Base-by-base conservation (phyloP, 139 green algal genomes). In the Pleodorina starrii region DNA sequence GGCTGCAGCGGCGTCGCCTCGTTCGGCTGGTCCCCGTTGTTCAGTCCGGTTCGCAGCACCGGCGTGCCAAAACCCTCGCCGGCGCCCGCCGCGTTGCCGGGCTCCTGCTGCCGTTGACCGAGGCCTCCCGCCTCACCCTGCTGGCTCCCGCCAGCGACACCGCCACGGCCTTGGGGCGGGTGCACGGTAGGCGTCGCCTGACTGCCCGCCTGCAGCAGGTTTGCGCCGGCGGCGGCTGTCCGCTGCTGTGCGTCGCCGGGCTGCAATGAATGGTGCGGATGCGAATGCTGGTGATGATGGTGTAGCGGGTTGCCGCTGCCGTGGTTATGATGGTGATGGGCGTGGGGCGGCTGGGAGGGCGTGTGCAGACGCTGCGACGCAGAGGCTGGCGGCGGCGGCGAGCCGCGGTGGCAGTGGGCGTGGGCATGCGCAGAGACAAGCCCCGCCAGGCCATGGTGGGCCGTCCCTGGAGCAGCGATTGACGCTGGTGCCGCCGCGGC, bases 331-430 rank as follows among this genome's bases (percentile, higher is more conserved):
- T 42, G 27, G 27, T 76, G 54, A 19, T 54, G 36, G 17, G 35
- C 25, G 25, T 50, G 27, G 25, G 40, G 79, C 7, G 3, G 19
- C 36, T 77, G 69, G 6, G 54, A 25, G 7, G 6, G 50, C 50
- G 50, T 17, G 10, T 76, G 35, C 68, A 7, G 36, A 48, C 35
- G 69, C 69, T 50, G 69, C 25, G 36, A 35, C 46, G 50, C 25
- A 3, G 29, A 10, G 5, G 50, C 11, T 17, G 76, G 17, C 38
- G 79, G 79, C 25, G 79, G 79, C 57, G 79, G 79, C 23, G 79
- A 86, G 51, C 79, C 79, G 7, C 79, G 57, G 79, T 86, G 79
- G 79, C 40, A 44, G 79, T 86, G 27, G 21, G 59, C 79, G 27
- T 86, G 75, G 23, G n/a, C 75, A 43, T 81, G 77, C 25, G 79